Evolutionary conservation across 2,329 filamentous ascomycete species (phyloP).

Genomic region (Botrytis sinoallii): DNA sequence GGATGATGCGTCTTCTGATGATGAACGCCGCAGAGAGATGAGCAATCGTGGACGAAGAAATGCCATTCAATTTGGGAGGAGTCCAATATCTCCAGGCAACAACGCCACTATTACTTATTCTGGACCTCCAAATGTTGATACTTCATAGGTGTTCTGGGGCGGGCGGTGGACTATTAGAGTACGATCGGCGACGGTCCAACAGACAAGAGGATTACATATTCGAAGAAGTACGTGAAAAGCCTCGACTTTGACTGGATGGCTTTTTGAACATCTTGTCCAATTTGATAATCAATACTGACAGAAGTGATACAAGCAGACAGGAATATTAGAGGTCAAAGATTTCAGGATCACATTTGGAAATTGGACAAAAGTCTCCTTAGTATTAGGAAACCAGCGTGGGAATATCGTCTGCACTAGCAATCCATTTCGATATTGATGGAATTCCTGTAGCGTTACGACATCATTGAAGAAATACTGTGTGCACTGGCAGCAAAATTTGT

Average conservation of each 20-base stretch:
- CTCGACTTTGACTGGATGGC: neutral
- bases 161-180: neutral
- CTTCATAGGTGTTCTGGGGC: neutral
- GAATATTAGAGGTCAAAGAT: neutral
- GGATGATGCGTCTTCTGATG: neutral
- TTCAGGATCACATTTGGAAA: neutral
- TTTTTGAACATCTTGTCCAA: neutral
- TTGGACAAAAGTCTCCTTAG: neutral
- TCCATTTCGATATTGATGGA: neutral
- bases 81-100: neutral
- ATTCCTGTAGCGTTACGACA: neutral
- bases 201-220: neutral
- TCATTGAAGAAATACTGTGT: neutral
- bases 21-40: neutral
- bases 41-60: neutral
- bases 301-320: neutral
- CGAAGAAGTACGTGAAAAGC: neutral
- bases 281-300: neutral
- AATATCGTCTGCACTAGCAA: conserved; percentile 5
- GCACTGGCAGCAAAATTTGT: neutral
- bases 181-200: neutral
- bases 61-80: neutral
- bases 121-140: neutral
- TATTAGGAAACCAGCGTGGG: neutral
- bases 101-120: neutral